Evolutionary conservation across 2,329 filamentous ascomycete genomes (phyloP).

Genomic region (Thielaviopsis musarum): DNA sequence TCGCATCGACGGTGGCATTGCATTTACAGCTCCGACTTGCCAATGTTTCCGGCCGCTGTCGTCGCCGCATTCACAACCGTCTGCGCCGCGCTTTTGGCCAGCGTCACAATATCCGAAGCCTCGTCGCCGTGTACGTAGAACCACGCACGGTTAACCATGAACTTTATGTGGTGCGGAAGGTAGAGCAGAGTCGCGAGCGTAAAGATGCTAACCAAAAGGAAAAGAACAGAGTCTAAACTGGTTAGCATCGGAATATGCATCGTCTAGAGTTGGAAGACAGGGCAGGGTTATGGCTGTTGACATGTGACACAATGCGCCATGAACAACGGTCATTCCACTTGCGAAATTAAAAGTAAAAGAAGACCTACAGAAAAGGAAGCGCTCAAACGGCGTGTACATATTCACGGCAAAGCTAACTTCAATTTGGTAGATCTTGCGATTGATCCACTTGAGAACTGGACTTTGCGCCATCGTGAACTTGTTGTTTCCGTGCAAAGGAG

Average conservation of each 20-base stretch:
- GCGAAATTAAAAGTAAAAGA: not conserved
- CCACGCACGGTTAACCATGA: constrained; percentile 70
- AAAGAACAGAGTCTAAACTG: constrained; percentile 67
- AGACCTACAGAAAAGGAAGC: constrained; percentile 84
- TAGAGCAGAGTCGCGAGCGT: constrained; percentile 79
- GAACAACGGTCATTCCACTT: not conserved
- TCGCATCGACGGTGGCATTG: not conserved
- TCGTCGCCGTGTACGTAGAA: constrained; percentile 88
- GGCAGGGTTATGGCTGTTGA: constrained; percentile 1
- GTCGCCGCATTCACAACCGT: constrained; percentile 19
- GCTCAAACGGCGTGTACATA: constrained; percentile 93
- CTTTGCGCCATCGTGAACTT: constrained; percentile 10
- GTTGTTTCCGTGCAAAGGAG: not conserved
- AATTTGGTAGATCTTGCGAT: constrained; percentile 94
- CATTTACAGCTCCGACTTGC: constrained; percentile 21
- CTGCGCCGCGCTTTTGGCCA: constrained; percentile 24
- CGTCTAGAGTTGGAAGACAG: not conserved
- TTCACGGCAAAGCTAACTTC: constrained; percentile 94
- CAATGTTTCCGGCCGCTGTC: constrained; percentile 10
- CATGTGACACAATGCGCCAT: constrained; percentile 3
- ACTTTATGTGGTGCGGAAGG: constrained; percentile 76
- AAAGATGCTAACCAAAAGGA: constrained; percentile 75
- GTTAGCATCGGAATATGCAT: not conserved
- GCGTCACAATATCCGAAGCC: constrained; percentile 29
- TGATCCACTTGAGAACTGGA: constrained; percentile 43